These are phyloP conservation scores for Hypoxylon crocopeplum DNA, from an alignment of 495 filamentous ascomycete genomes.

Conservation along the genomic window DNA sequence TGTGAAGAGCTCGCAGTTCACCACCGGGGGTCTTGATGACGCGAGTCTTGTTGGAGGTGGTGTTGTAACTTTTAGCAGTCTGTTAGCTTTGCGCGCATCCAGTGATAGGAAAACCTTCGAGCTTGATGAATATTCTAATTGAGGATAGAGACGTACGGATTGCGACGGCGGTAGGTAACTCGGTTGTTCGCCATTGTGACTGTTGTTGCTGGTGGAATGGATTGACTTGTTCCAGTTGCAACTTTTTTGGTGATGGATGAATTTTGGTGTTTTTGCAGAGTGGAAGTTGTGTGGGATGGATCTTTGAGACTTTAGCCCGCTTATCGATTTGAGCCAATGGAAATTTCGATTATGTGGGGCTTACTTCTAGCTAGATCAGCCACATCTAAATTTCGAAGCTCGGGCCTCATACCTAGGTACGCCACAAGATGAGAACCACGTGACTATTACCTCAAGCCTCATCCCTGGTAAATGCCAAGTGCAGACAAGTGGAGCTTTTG, in stretches of 20 bases:
- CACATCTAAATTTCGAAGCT: conserved; percentile 10
- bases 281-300: conserved; percentile 40
- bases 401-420: background rate
- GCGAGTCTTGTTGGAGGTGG: conserved; percentile 94
- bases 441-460: conserved; percentile 19
- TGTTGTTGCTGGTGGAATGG: conserved; percentile 60
- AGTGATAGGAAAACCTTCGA: conserved; percentile 12
- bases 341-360: background rate
- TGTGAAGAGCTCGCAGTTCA: conserved; percentile 91
- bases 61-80: conserved; percentile 80
- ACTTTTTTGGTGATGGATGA: conserved; percentile 53
- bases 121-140: conserved; percentile 4
- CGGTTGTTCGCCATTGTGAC: conserved; percentile 65
- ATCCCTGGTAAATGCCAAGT: background rate
- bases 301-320: conserved; percentile 37
- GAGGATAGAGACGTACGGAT: conserved; percentile 72
- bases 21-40: conserved; percentile 96
- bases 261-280: conserved; percentile 48
- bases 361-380: conserved; percentile 1
- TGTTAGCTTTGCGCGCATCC: conserved; percentile 31
- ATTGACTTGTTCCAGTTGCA: conserved; percentile 47
- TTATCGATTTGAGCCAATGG: conserved; percentile 38
- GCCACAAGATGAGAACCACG: conserved; percentile 5
- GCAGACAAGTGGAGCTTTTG: conserved; percentile 5
- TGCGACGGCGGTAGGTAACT: conserved; percentile 79